Evolutionary conservation across 208 protist genomes (phyloP), one percentile per base, ranked within the genome.

Genomic region (Leishmania mexicana): DNA sequence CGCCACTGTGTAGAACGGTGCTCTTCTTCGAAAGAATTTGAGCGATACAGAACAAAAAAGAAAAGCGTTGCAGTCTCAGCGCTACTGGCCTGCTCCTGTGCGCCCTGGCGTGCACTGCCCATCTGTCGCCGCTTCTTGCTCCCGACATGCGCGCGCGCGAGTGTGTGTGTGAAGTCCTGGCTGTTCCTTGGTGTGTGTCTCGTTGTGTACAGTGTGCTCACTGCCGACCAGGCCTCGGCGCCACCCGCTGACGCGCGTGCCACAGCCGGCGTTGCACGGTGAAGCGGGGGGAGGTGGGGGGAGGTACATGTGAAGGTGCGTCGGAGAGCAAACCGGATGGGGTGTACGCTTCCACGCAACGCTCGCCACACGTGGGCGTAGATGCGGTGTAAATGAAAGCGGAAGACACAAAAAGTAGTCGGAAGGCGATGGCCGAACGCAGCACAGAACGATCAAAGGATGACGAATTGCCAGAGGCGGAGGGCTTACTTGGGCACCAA

Each of bases 1-100:
- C 54, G 78, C 74, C 58, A 77, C 73, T 28, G 83, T 45, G 78
- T 84, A 80, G 53, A 5, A 51, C 7, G 21, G 21, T 24, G 15
- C 3, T 53, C 40, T 17, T 51, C 4, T 13, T 11, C 19, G 24
- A 3, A 54, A 31, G 42, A 53, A 53, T 13, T 13, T 24, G n/a
- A 35, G 24, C 10, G 70, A 3, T 31, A 15, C 40, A n/a, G 3
- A 53, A 10, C 21, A 31, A 21, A 67, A 40, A 62, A 4, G 19
- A 62, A 62, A 71, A n/a, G 65, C 24, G 67, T 72, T 42, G 67
- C 40, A 47, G 15, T 19, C 24, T 72, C 67, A 45, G 70, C 28
- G 65, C 40, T 72, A 13, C 65, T 72, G 38, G 8, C 19, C 19
- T 49, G 35, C 38, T 49, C 2, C 49, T 47, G 35, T 47, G 65